These are phyloP conservation scores for Candida mesenterica DNA, from an alignment of 1,139 yeast genomes.

Conservation along the genomic window DNA sequence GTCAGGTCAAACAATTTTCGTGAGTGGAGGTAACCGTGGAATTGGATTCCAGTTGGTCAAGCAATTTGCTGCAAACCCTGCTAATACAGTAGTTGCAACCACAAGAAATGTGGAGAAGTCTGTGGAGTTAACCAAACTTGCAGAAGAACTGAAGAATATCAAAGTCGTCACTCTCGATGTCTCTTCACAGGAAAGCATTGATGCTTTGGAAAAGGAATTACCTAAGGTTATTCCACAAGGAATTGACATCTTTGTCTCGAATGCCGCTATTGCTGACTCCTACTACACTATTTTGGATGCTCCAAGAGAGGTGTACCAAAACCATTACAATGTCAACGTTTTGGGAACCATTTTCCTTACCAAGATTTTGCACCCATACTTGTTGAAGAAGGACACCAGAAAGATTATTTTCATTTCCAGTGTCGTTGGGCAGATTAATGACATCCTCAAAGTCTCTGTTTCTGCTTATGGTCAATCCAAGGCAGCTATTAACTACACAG, in stretches of 20 bases:
- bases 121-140: not conserved
- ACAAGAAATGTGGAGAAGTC: slow-evolving; percentile 1
- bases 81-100: slow-evolving; percentile 15
- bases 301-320: slow-evolving; percentile 14
- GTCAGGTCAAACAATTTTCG: slow-evolving; percentile 12
- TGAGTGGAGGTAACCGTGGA: slow-evolving; percentile 25
- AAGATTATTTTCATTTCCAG: slow-evolving; percentile 26
- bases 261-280: slow-evolving; percentile 17
- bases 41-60: slow-evolving; percentile 18
- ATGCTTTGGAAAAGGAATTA: slow-evolving; percentile 1
- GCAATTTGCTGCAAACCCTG: slow-evolving; percentile 3
- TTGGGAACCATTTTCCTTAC: slow-evolving; percentile 30
- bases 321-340: slow-evolving; percentile 24
- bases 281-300: slow-evolving; percentile 7
- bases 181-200: slow-evolving; percentile 3
- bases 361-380: slow-evolving; percentile 25
- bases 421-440: slow-evolving; percentile 21
- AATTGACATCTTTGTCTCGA: slow-evolving; percentile 19
- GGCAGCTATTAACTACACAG: slow-evolving; percentile 29
- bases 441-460: not conserved
- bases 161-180: slow-evolving; percentile 6
- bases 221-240: slow-evolving; percentile 8
- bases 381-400: slow-evolving; percentile 19
- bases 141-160: slow-evolving; percentile 2
- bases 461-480: slow-evolving; percentile 33